Base-by-base conservation (phyloP, 805 yeast species). In the Starmerella stigmatis region DNA sequence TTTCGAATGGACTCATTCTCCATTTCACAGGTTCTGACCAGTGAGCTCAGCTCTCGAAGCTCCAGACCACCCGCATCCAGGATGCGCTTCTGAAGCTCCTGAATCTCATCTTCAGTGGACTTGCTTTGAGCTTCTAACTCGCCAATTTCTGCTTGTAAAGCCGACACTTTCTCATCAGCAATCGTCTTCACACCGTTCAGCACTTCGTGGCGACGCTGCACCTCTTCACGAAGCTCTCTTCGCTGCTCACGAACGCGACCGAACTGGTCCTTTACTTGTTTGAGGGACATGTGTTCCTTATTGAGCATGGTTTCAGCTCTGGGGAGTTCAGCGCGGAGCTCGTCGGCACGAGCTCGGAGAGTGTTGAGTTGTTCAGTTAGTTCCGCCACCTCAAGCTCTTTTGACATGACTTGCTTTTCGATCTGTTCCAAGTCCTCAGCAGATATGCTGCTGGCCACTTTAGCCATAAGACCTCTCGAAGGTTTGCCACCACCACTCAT, bases 401-500 rank as follows among this genome's bases (percentile, higher is more conserved):
- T 23, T 9, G 46, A 32, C 0, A 49, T 45, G 5, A 50, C 45
- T 36, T 48, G 40, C 21, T 34, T 21, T 23, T 51, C 57, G 28
- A 49, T 33, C 15, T 13, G 36, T n/a, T 48, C 56, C 17, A 50
- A 26, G 23, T 49, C 56, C 10, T 43, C 57, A 1, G 50, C 38
- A 11, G 44, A 21, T 7, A 53, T 42, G 11, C 43, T 21, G 10
- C 43, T 11, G 3, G 34, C 46, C 1, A 25, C 42, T 4, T 43
- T 40, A 1, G 52, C 43, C 94, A 92, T 86, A 2, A 81, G 79
- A 5, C 97, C 98, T 41, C 73, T 73, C 8, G 71, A 73, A 31
- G 73, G 57, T 4, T 53, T 68, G 43, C 97, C 98, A 64, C 99
- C 99, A 56, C 99, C 99, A 38, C 94, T 78, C 79, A 94, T 79